These are phyloP conservation scores for Myrmaecium sp. DNA, from an alignment of 2,329 filamentous ascomycete species.

Conservation along the genomic window DNA sequence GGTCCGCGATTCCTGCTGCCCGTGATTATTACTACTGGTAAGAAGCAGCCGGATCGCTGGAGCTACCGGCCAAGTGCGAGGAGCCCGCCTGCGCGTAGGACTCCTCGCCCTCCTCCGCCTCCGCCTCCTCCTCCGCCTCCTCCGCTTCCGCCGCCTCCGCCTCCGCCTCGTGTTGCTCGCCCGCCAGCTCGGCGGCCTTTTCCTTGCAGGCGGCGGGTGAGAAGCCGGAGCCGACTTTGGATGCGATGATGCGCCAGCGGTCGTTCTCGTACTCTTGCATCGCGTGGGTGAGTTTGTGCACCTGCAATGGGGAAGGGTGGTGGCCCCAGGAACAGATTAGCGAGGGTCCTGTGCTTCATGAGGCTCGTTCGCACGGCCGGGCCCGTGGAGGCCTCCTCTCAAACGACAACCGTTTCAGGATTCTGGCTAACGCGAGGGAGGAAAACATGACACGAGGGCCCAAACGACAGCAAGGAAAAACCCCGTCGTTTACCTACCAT, in stretches of 20 bases:
- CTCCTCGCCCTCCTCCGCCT: too few relatives aligned
- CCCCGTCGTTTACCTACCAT: constrained; percentile 60
- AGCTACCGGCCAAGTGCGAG: too few relatives aligned
- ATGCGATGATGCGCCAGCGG: constrained; percentile 81
- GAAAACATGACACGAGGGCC: too few relatives aligned
- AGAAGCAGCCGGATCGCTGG: too few relatives aligned
- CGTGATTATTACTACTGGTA: too few relatives aligned
- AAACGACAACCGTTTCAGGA: neutral
- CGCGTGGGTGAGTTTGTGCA: constrained; percentile 58
- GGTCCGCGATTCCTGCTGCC: too few relatives aligned
- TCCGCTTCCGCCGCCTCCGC: too few relatives aligned
- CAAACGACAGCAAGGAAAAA: too few relatives aligned
- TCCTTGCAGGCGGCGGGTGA: constrained; percentile 77
- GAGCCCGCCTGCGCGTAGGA: too few relatives aligned
- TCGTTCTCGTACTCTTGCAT: constrained; percentile 79
- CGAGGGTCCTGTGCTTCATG: neutral
- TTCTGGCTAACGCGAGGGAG: neutral
- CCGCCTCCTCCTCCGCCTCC: too few relatives aligned
- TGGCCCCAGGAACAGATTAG: neutral
- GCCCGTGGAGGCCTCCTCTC: neutral
- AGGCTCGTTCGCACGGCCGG: constrained; percentile 1
- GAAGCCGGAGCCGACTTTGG: constrained; percentile 80
- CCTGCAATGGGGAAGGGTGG: constrained; percentile 28
- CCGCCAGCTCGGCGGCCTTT: constrained; percentile 46
- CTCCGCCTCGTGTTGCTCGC: too few relatives aligned